phyloP scores from a whole-genome alignment of 129 eudicot species.

The sunflower (Helianthus annuus) region DNA sequence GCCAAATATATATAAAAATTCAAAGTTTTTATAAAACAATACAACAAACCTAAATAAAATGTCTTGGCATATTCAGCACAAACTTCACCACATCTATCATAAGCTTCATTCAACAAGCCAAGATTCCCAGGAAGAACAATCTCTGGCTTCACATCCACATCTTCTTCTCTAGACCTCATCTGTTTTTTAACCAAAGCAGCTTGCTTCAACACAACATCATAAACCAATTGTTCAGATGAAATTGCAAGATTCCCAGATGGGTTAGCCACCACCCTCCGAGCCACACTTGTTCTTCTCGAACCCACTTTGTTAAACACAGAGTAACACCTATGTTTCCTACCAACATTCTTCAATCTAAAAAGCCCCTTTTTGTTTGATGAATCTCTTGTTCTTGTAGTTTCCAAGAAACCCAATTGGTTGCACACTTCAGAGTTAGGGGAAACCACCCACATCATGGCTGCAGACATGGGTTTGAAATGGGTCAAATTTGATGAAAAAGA shows the following conservation, averaged over 20 bases:
- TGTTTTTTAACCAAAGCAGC: constrained; percentile 79
- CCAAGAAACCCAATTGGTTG: constrained; percentile 48
- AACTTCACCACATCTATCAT: constrained; percentile 97
- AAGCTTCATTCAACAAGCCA: constrained; percentile 80
- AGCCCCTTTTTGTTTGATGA: constrained; percentile 41
- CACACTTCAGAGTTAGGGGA: constrained; percentile 67
- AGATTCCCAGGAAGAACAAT: constrained; percentile 73
- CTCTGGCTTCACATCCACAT: constrained; percentile 81
- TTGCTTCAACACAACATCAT: constrained; percentile 94
- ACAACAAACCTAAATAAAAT: constrained; percentile 73
- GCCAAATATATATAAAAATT: no score
- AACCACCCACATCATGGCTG: constrained; percentile 68
- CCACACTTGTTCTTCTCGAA: constrained; percentile 34
- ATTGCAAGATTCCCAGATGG: constrained; percentile 65
- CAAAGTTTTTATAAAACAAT: no score
- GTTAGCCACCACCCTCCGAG: constrained; percentile 59
- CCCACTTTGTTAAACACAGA: constrained; percentile 36
- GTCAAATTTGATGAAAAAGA: neutral
- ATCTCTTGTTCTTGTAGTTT: constrained; percentile 34
- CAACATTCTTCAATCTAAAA: constrained; percentile 38
- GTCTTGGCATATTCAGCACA: constrained; percentile 99
- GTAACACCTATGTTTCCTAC: constrained; percentile 39
- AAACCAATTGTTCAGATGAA: constrained; percentile 64
- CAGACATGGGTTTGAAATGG: constrained; percentile 52
- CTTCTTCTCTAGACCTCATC: constrained; percentile 39